phyloP scores from a whole-genome alignment of 208 protist species.

The Borovskyia barvae region DNA sequence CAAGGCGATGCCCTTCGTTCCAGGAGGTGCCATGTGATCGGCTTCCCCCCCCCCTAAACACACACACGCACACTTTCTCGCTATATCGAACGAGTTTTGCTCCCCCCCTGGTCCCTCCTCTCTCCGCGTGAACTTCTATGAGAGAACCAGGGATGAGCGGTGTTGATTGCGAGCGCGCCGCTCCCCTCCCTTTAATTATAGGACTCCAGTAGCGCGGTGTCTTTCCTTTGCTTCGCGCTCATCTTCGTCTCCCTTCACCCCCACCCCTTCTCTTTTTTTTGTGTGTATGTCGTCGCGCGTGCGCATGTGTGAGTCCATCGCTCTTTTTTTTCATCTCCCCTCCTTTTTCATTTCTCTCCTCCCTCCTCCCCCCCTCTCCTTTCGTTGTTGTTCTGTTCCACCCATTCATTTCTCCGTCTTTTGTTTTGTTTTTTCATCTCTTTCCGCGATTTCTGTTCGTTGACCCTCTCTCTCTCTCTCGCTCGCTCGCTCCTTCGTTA shows the following conservation, averaged over 20 bases:
- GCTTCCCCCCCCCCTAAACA: background rate
- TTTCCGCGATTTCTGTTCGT: background rate
- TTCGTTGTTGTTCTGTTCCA: background rate
- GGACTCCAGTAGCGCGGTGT: too few species aligned
- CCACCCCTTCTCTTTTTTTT: background rate
- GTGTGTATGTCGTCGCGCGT: background rate
- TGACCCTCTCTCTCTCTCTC: conserved; percentile 9
- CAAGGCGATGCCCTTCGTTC: conserved; percentile 69
- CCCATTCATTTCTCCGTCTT: background rate
- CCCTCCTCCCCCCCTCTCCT: background rate
- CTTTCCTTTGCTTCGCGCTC: background rate
- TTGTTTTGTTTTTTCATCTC: conserved; percentile 12
- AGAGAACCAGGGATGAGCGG: too few species aligned
- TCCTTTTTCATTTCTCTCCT: background rate
- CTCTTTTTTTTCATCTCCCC: background rate
- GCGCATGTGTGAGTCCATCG: background rate
- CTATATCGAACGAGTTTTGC: too few species aligned
- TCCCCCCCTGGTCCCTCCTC: too few species aligned
- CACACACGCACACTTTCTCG: background rate
- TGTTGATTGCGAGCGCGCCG: too few species aligned
- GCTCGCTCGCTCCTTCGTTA: background rate
- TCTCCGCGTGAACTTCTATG: too few species aligned
- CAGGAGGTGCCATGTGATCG: conserved; percentile 22
- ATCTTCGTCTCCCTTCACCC: background rate
- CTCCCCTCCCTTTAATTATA: too few species aligned